These are phyloP conservation scores for Periconia sp. DNA, from an alignment of 2,329 filamentous ascomycete genomes.

Conservation along the genomic window DNA sequence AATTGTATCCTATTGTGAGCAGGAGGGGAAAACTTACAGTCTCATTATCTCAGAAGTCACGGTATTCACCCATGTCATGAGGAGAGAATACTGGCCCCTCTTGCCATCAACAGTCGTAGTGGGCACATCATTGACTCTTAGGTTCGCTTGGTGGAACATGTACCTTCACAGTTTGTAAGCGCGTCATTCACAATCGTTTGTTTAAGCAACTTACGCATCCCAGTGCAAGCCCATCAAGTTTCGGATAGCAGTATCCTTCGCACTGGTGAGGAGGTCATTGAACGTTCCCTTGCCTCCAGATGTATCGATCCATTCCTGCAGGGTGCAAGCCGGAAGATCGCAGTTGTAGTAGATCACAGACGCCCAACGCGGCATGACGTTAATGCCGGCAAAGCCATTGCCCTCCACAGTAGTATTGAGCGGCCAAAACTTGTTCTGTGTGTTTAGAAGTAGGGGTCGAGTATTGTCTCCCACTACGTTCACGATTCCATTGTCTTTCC, in stretches of 20 bases:
- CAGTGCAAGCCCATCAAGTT: conserved; percentile 63
- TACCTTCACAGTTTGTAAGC: conserved; percentile 41
- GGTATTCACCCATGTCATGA: conserved; percentile 64
- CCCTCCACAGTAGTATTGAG: conserved; percentile 57
- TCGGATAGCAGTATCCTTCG: conserved; percentile 60
- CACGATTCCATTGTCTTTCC: conserved; percentile 64
- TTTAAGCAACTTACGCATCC: conserved; percentile 48
- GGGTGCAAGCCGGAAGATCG: conserved; percentile 62
- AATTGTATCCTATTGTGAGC: background rate
- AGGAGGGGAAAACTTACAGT: conserved; percentile 39
- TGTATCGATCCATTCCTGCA: conserved; percentile 66
- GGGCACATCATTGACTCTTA: conserved; percentile 57
- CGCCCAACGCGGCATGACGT: conserved; percentile 65
- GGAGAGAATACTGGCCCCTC: conserved; percentile 56
- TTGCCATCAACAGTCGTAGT: conserved; percentile 57
- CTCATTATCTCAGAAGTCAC: conserved; percentile 61
- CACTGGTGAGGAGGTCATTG: conserved; percentile 57
- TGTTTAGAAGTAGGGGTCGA: conserved; percentile 60
- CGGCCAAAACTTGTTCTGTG: conserved; percentile 61
- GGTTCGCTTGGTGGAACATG: conserved; percentile 71
- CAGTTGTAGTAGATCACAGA: conserved; percentile 71
- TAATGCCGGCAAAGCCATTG: conserved; percentile 63
- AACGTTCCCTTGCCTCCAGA: conserved; percentile 62
- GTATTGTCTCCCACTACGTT: conserved; percentile 71
- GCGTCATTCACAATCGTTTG: background rate